phyloP scores from a whole-genome alignment of 129 eudicot species.

The Flaveria linearis region DNA sequence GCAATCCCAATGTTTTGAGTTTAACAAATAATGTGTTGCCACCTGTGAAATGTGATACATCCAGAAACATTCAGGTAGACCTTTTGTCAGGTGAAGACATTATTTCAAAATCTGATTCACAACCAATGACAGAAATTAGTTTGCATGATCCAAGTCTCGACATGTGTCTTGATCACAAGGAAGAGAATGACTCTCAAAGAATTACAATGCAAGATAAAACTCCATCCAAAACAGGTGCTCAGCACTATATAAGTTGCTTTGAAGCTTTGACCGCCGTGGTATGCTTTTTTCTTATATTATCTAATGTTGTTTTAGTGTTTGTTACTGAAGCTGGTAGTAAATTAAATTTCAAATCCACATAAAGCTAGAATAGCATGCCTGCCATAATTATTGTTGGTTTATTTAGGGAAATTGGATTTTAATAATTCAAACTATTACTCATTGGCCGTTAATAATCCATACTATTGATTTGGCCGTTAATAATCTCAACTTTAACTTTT shows the following conservation, averaged over 20 bases:
- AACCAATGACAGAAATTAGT: conserved; percentile 43
- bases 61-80: conserved; percentile 53
- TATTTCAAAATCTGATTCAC: conserved; percentile 43
- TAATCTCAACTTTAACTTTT: too few species aligned
- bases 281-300: conserved; percentile 30
- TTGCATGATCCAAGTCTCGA: conserved; percentile 49
- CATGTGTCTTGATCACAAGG: conserved; percentile 47
- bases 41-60: conserved; percentile 36
- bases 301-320: background rate
- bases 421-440: too few species aligned
- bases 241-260: conserved; percentile 57
- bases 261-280: conserved; percentile 69
- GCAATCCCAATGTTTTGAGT: conserved; percentile 39
- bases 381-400: conserved; percentile 1
- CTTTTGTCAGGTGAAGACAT: conserved; percentile 69
- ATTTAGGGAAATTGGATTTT: too few species aligned
- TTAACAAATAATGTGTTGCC: conserved; percentile 31
- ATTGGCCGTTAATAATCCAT: too few species aligned
- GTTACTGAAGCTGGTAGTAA: background rate
- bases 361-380: conserved; percentile 12
- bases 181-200: conserved; percentile 30
- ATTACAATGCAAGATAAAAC: conserved; percentile 42
- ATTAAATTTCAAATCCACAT: background rate
- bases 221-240: conserved; percentile 39
- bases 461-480: too few species aligned